phyloP scores from a whole-genome alignment of 2,329 filamentous ascomycete genomes.

The Dactylonectria macrodidyma region DNA sequence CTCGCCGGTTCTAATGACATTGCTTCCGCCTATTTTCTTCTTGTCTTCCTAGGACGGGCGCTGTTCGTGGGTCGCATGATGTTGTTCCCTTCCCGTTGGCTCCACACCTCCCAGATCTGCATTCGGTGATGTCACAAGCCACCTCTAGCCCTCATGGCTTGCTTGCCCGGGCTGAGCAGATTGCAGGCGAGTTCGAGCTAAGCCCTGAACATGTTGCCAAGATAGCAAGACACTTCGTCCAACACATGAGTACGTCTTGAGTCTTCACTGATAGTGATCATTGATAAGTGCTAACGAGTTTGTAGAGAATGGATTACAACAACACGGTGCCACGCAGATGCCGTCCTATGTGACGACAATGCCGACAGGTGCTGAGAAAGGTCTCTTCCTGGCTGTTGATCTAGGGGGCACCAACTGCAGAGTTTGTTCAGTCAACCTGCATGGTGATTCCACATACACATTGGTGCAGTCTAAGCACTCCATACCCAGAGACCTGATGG shows the following conservation, averaged over 20 bases:
- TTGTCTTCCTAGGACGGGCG: background rate
- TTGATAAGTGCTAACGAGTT: background rate
- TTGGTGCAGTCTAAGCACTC: conserved; percentile 61
- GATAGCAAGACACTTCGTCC: conserved; percentile 19
- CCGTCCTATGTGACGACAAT: conserved; percentile 24
- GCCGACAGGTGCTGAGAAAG: conserved; percentile 20
- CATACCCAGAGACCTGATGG: conserved; percentile 15
- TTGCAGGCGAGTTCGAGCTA: conserved; percentile 16
- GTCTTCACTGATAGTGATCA: background rate
- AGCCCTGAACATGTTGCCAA: conserved; percentile 7
- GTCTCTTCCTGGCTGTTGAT: conserved; percentile 48
- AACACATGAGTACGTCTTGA: conserved; percentile 18
- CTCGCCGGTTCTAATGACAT: background rate
- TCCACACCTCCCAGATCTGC: conserved; percentile 7
- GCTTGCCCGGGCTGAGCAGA: conserved; percentile 12
- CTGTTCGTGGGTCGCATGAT: conserved; percentile 5
- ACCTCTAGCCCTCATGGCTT: conserved; percentile 4
- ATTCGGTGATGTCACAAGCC: conserved; percentile 10
- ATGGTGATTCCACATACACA: conserved; percentile 78
- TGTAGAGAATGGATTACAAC: background rate
- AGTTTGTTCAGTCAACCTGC: conserved; percentile 51
- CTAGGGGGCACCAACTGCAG: conserved; percentile 54
- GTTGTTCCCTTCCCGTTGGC: conserved; percentile 6
- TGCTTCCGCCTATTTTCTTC: background rate
- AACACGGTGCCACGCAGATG: conserved; percentile 16